phyloP scores from a whole-genome alignment of 1,284 basidiomycete species.

The Vanrija humicola region DNA sequence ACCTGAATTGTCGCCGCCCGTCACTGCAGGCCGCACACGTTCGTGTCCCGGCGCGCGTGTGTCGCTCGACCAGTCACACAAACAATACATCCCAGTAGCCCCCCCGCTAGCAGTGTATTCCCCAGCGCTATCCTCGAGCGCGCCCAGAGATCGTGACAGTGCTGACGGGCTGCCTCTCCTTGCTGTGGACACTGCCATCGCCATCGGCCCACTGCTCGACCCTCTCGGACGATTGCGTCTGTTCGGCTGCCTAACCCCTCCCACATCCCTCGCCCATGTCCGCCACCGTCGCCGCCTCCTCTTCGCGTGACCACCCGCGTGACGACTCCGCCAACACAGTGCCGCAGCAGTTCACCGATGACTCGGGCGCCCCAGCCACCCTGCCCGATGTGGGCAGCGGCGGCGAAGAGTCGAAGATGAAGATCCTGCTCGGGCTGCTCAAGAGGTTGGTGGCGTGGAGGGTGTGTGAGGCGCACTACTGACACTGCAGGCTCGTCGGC shows the following conservation, averaged over 20 bases:
- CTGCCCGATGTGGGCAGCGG: conserved; percentile 68
- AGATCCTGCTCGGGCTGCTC: conserved; percentile 81
- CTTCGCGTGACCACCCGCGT: too few relatives aligned
- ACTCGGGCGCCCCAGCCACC: conserved; percentile 53
- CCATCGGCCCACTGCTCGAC: neutral
- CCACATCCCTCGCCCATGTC: neutral
- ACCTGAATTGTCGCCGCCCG: too few relatives aligned
- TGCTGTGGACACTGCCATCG: neutral
- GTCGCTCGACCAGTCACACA: too few relatives aligned
- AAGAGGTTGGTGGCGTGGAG: conserved; percentile 63
- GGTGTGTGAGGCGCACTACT: neutral
- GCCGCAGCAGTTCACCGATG: conserved; percentile 41
- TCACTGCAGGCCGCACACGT: too few relatives aligned
- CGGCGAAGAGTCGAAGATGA: conserved; percentile 82
- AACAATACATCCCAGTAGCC: too few relatives aligned
- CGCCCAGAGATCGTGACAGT: too few relatives aligned
- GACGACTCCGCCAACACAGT: conserved; percentile 11
- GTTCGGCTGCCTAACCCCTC: neutral
- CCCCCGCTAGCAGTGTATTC: too few relatives aligned
- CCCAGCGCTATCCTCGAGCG: too few relatives aligned
- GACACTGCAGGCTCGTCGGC: conserved; percentile 47
- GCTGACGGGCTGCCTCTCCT: too few relatives aligned
- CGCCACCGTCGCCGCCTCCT: neutral
- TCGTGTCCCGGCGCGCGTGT: too few relatives aligned
- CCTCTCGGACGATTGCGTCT: too few relatives aligned